Evolutionary conservation across 192 early-diverging fungal species (phyloP).

Genomic region (Paraglomus occultum): DNA sequence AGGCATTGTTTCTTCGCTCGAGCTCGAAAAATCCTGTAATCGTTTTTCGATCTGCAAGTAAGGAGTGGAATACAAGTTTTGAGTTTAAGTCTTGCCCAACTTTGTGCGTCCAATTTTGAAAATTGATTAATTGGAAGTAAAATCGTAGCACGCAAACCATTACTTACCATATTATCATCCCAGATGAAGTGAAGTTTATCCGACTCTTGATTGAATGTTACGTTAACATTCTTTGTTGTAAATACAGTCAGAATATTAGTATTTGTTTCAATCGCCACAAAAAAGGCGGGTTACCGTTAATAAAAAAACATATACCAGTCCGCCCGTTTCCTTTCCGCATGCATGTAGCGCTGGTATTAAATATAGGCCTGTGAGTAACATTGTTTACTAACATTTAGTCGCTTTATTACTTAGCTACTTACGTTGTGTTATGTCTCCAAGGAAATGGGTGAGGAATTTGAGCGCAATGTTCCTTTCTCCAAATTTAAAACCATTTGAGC

Average conservation of each 20-base stretch:
- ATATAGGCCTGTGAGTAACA: not conserved
- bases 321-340: not conserved
- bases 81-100: too few relatives aligned
- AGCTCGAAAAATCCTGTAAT: not conserved
- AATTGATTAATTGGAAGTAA: too few relatives aligned
- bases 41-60: not conserved
- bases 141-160: too few relatives aligned
- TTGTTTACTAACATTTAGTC: not conserved
- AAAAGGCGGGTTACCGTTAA: too few relatives aligned
- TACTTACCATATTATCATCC: constrained; percentile 1
- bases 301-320: not conserved
- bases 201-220: constrained; percentile 9
- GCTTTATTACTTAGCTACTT: not conserved
- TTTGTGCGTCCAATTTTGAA: too few relatives aligned
- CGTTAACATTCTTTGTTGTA: too few relatives aligned
- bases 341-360: constrained; percentile 2
- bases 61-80: too few relatives aligned
- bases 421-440: constrained; percentile 26
- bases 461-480: not conserved
- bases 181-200: not conserved
- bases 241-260: too few relatives aligned
- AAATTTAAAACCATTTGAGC: not conserved
- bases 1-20: too few relatives aligned
- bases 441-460: constrained; percentile 16
- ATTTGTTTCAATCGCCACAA: too few relatives aligned